These are phyloP conservation scores for Mycena capillaripes DNA, from an alignment of 768 basidiomycete species.

Conservation along the genomic window DNA sequence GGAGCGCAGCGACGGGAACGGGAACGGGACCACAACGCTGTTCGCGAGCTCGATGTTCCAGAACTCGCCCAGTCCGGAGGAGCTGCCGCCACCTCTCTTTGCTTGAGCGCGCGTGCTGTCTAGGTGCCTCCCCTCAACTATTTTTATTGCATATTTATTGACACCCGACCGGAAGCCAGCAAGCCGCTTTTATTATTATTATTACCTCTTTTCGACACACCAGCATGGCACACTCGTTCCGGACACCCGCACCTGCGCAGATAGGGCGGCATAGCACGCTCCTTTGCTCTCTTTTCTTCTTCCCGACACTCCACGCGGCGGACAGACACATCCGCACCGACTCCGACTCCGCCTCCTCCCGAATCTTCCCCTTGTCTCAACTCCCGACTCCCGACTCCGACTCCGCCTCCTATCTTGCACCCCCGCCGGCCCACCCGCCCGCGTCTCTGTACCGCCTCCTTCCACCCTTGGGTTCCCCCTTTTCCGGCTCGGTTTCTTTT, in stretches of 20 bases:
- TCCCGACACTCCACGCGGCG: too few species aligned
- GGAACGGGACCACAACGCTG: slow-evolving; percentile 36
- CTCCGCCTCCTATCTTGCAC: neutral
- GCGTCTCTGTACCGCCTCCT: too few species aligned
- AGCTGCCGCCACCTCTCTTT: slow-evolving; percentile 79
- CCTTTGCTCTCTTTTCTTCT: too few species aligned
- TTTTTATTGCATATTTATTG: slow-evolving; percentile 33
- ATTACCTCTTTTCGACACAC: slow-evolving; percentile 18
- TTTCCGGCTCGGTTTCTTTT: neutral
- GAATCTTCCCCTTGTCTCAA: neutral
- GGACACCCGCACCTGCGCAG: slow-evolving; percentile 32
- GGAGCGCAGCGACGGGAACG: neutral
- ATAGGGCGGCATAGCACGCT: too few species aligned
- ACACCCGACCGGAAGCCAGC: too few species aligned
- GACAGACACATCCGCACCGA: too few species aligned
- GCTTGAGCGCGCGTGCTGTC: slow-evolving; percentile 48
- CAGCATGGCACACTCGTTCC: slow-evolving; percentile 35
- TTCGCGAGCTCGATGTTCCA: slow-evolving; percentile 89
- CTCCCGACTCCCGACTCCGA: neutral
- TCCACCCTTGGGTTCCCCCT: neutral
- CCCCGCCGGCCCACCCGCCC: neutral
- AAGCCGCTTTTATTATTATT: slow-evolving; percentile 39
- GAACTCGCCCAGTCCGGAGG: slow-evolving; percentile 89
- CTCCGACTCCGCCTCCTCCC: too few species aligned
- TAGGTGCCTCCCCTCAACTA: slow-evolving; percentile 29